Conservation (phyloP, 2,329 filamentous ascomycete species). For the Ramichloridium luteum region DNA sequence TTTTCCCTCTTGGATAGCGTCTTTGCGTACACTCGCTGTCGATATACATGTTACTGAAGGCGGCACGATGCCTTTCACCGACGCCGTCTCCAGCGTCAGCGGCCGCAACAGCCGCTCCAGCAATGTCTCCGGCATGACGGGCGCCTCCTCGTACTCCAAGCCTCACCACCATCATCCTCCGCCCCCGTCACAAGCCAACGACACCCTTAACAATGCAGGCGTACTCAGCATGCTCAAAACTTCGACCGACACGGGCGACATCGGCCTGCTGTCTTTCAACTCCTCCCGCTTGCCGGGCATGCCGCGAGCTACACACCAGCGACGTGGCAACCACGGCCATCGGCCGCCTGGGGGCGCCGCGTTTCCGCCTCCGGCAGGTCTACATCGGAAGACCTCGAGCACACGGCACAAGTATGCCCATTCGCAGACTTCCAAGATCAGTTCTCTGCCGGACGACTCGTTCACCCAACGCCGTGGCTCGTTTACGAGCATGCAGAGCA, state of each 20-base stretch:
- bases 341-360: too few relatives aligned
- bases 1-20: too few relatives aligned
- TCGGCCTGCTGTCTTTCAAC: conserved; percentile 30
- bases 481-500: conserved; percentile 30
- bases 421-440: conserved; percentile 31
- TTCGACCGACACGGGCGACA: conserved; percentile 36
- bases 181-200: conserved; percentile 20
- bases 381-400: too few relatives aligned
- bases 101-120: conserved; percentile 37
- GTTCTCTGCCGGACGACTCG: conserved; percentile 30
- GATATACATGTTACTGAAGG: conserved; percentile 17
- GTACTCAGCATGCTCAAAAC: conserved; percentile 40
- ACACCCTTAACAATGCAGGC: conserved; percentile 27
- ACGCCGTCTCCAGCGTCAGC: conserved; percentile 33
- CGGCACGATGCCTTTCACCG: conserved; percentile 33
- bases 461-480: conserved; percentile 28
- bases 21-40: conserved; percentile 8
- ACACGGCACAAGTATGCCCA: conserved; percentile 24
- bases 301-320: conserved; percentile 25
- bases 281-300: conserved; percentile 27
- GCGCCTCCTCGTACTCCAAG: conserved; percentile 16
- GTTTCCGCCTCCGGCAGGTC: too few relatives aligned
- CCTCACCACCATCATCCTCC: conserved; percentile 19
- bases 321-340: too few relatives aligned
- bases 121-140: conserved; percentile 30